Conservation (phyloP, 306 rosid species). For the Vachellia collinsii region DNA sequence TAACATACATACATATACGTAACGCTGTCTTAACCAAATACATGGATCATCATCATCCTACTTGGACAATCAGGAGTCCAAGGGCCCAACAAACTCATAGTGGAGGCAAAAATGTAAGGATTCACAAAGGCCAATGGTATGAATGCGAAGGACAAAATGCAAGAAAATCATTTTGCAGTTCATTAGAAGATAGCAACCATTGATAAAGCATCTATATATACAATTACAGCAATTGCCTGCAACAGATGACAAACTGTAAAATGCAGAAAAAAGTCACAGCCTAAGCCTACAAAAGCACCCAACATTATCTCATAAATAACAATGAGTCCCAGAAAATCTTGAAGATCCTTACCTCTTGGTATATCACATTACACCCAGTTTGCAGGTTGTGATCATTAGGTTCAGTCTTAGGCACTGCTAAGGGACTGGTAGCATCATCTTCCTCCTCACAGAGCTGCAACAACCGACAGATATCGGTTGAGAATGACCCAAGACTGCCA, state of each 20-base stretch:
- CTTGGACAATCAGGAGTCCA: background rate
- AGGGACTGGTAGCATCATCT: slow-evolving; percentile 85
- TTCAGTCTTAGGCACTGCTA: slow-evolving; percentile 81
- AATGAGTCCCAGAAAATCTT: slow-evolving; percentile 10
- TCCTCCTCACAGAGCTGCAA: slow-evolving; percentile 88
- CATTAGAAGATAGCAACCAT: slow-evolving; percentile 18
- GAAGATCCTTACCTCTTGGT: slow-evolving; percentile 55
- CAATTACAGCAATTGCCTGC: background rate
- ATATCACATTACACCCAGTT: slow-evolving; percentile 50
- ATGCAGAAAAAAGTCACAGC: slow-evolving; percentile 11
- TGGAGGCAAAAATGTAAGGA: background rate
- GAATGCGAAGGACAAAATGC: background rate
- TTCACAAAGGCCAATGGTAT: background rate
- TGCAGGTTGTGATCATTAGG: slow-evolving; percentile 68
- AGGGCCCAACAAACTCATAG: slow-evolving; percentile 1
- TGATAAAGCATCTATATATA: slow-evolving; percentile 1
- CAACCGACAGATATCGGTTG: slow-evolving; percentile 76
- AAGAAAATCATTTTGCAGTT: background rate
- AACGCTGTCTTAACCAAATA: too few species aligned
- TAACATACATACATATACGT: background rate
- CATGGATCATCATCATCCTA: background rate
- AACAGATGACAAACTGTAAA: background rate
- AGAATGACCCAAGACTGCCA: slow-evolving; percentile 81
- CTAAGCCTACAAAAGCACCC: background rate
- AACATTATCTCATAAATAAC: slow-evolving; percentile 7